Evolutionary conservation across 345 rosid genomes (phyloP).

Genomic region (Corchorus capsularis): DNA sequence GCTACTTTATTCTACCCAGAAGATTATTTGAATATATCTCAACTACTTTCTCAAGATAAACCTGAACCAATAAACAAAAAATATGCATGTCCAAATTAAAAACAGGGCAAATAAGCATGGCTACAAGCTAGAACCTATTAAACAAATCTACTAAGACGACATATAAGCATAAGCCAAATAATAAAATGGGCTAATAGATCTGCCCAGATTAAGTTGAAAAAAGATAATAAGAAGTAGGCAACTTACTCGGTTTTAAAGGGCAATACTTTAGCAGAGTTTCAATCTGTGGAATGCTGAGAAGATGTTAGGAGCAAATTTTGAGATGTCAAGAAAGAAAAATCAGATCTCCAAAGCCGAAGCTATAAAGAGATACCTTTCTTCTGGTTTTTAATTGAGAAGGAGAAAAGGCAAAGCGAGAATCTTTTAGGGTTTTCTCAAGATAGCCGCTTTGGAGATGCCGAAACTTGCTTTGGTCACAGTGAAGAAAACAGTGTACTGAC

Average conservation of each 20-base stretch:
- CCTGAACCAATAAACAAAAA: constrained; percentile 1
- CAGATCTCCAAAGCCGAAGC: background rate
- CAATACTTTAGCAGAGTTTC: background rate
- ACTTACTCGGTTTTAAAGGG: constrained; percentile 13
- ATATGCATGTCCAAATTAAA: background rate
- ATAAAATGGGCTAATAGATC: background rate
- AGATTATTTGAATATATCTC: constrained; percentile 4
- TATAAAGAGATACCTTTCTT: background rate
- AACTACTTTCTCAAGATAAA: background rate
- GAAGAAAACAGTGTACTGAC: background rate
- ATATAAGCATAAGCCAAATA: background rate
- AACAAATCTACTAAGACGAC: constrained; percentile 1
- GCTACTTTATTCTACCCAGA: constrained; percentile 6
- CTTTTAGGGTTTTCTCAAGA: constrained; percentile 24
- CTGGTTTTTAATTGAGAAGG: background rate
- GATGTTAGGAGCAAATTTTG: background rate
- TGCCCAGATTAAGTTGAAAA: background rate
- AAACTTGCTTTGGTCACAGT: background rate
- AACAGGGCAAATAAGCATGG: background rate
- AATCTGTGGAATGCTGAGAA: background rate
- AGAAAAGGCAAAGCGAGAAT: background rate
- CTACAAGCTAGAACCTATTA: background rate
- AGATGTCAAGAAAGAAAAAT: background rate
- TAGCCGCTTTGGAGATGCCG: constrained; percentile 24
- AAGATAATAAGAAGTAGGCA: background rate